These are phyloP conservation scores for Ilyonectria robusta DNA, from an alignment of 2,329 filamentous ascomycete genomes.

Conservation along the genomic window DNA sequence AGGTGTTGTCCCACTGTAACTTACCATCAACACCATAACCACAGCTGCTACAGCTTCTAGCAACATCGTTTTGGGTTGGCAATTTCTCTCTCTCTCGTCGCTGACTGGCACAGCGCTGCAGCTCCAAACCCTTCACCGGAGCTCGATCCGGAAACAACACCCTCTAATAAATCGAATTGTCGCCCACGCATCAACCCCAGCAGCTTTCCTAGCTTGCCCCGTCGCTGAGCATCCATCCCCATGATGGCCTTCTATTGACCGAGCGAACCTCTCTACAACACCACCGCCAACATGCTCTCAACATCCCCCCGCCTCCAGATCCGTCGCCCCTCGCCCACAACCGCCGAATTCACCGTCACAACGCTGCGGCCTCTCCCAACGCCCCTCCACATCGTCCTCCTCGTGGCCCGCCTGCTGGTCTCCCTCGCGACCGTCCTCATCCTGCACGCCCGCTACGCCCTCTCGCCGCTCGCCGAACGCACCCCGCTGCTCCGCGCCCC, in stretches of 20 bases:
- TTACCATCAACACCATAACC: neutral
- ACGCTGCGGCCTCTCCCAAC: constrained; percentile 74
- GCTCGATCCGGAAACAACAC: neutral
- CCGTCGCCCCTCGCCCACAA: constrained; percentile 84
- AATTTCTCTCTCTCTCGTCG: neutral
- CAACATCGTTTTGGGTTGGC: too few species aligned
- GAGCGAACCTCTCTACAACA: neutral
- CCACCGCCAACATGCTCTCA: constrained; percentile 68
- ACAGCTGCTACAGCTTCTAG: neutral
- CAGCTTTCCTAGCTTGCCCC: too few species aligned
- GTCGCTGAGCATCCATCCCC: neutral
- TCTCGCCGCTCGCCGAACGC: constrained; percentile 47
- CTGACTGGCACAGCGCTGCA: constrained; percentile 9
- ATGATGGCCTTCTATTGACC: constrained; percentile 1
- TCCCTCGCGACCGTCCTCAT: constrained; percentile 64
- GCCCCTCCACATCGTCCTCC: constrained; percentile 60
- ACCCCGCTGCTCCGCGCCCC: constrained; percentile 47
- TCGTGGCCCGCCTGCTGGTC: constrained; percentile 58
- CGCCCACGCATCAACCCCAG: neutral
- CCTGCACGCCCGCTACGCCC: constrained; percentile 64
- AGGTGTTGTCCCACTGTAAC: neutral
- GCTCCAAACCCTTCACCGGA: neutral
- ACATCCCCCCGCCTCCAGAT: constrained; percentile 72
- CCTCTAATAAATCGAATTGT: neutral
- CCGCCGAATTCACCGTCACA: constrained; percentile 92